A percentile compares a stretch with the other conserved stretches of the same genome.
Evolutionary conservation across 177 flowering plant genomes (phyloP).

Genomic region (Telopea speciosissima): DNA sequence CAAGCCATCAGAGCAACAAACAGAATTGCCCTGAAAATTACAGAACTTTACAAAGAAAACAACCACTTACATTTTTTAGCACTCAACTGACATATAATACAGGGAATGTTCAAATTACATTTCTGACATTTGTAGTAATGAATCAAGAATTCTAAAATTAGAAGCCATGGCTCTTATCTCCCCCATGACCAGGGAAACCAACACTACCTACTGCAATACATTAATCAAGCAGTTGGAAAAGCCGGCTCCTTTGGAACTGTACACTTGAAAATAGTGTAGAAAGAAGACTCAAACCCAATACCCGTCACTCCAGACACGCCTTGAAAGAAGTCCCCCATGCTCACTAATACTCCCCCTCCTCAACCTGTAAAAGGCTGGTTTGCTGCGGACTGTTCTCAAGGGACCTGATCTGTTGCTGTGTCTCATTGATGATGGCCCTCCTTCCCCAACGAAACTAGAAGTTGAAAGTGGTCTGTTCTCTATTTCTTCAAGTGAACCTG

Average conservation of each 20-base stretch:
- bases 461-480: conserved; percentile 61
- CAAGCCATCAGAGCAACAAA: too few relatives aligned
- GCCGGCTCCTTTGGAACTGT: conserved; percentile 37
- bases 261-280: conserved; percentile 33
- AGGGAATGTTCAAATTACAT: background rate
- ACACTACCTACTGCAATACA: conserved; percentile 19
- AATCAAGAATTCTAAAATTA: conserved; percentile 25
- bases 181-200: conserved; percentile 14
- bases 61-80: too few relatives aligned
- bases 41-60: too few relatives aligned
- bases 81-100: background rate
- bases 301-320: conserved; percentile 34
- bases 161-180: conserved; percentile 18
- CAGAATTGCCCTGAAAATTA: too few relatives aligned
- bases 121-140: background rate
- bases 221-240: conserved; percentile 14
- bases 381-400: conserved; percentile 56
- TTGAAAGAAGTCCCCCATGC: conserved; percentile 51
- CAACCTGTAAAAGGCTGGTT: conserved; percentile 50
- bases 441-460: conserved; percentile 47
- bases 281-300: conserved; percentile 38
- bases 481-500: conserved; percentile 69
- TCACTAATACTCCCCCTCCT: conserved; percentile 85
- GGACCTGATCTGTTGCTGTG: conserved; percentile 87
- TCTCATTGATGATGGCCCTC: conserved; percentile 34